These are phyloP conservation scores for Macadamia tetraphylla DNA, from an alignment of 164 flowering plant species.

Conservation along the genomic window DNA sequence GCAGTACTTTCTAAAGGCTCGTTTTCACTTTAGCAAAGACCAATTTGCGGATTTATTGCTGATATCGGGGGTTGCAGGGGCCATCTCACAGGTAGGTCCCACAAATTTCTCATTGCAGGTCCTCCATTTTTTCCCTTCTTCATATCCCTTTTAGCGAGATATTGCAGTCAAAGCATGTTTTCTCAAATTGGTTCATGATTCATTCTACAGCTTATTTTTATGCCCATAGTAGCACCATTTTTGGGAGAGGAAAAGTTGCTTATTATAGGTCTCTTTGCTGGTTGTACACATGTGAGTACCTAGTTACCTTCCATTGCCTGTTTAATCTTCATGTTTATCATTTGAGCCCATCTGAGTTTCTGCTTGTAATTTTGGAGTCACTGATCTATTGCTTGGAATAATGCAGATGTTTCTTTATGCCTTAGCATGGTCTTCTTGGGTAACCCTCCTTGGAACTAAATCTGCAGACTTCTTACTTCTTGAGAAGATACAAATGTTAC, in stretches of 20 bases:
- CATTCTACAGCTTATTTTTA: slow-evolving; percentile 57
- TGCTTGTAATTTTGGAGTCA: background rate
- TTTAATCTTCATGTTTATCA: background rate
- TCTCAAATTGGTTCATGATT: slow-evolving; percentile 7
- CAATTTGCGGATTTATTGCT: slow-evolving; percentile 84
- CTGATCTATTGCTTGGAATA: slow-evolving; percentile 6
- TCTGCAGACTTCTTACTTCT: background rate
- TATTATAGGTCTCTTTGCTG: slow-evolving; percentile 56
- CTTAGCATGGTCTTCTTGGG: slow-evolving; percentile 81
- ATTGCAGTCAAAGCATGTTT: background rate
- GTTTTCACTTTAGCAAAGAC: slow-evolving; percentile 74
- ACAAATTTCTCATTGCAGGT: background rate
- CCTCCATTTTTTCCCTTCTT: background rate
- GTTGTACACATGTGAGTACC: slow-evolving; percentile 41
- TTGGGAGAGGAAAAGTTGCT: slow-evolving; percentile 71
- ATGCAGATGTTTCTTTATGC: slow-evolving; percentile 71
- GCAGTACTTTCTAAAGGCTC: slow-evolving; percentile 87
- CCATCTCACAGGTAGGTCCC: slow-evolving; percentile 57
- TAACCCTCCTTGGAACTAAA: slow-evolving; percentile 26
- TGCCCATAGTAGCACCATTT: slow-evolving; percentile 60
- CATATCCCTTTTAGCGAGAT: background rate
- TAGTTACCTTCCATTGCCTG: background rate
- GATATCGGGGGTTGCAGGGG: slow-evolving; percentile 51
- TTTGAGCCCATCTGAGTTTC: background rate
- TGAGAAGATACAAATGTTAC: no score